Evolutionary conservation across 2,329 filamentous ascomycete species (phyloP).

Genomic region (Beauveria sp.): DNA sequence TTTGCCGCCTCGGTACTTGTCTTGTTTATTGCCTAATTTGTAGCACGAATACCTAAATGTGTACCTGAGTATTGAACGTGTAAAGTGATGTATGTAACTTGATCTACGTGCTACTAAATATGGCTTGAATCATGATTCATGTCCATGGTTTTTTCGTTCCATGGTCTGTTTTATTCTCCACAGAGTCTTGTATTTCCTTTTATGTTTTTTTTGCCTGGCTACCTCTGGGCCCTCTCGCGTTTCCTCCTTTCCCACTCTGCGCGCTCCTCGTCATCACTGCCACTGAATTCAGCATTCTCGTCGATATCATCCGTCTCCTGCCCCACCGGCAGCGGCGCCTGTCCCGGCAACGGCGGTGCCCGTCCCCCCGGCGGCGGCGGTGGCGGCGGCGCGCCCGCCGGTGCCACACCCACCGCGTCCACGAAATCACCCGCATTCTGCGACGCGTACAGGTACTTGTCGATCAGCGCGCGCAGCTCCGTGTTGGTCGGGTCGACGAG

Average conservation of each 20-base stretch:
- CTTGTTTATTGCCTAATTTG: neutral
- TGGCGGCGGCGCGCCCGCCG: slow-evolving; percentile 8
- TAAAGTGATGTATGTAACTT: neutral
- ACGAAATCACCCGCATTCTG: slow-evolving; percentile 54
- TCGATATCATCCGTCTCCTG: slow-evolving; percentile 36
- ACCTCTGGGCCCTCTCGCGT: slow-evolving; percentile 29
- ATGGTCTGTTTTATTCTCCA: neutral
- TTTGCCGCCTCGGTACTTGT: neutral
- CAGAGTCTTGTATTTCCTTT: neutral
- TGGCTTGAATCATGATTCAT: slow-evolving; percentile 2
- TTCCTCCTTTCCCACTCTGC: slow-evolving; percentile 52
- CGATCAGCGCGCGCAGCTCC: slow-evolving; percentile 54
- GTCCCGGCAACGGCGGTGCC: slow-evolving; percentile 15
- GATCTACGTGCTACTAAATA: slow-evolving; percentile 2
- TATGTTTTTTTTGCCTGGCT: neutral
- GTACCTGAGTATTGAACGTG: neutral
- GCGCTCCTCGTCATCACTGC: slow-evolving; percentile 57
- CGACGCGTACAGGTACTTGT: slow-evolving; percentile 61
- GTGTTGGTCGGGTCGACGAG: slow-evolving; percentile 65
- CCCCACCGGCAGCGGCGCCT: slow-evolving; percentile 11
- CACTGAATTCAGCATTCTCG: slow-evolving; percentile 54
- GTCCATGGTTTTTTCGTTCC: neutral
- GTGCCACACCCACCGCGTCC: slow-evolving; percentile 21
- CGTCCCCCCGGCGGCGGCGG: slow-evolving; percentile 14
- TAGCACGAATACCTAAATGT: slow-evolving; percentile 4